Conservation (phyloP, 2,329 filamentous ascomycete species). For the Conoideocrella luteorostrata region DNA sequence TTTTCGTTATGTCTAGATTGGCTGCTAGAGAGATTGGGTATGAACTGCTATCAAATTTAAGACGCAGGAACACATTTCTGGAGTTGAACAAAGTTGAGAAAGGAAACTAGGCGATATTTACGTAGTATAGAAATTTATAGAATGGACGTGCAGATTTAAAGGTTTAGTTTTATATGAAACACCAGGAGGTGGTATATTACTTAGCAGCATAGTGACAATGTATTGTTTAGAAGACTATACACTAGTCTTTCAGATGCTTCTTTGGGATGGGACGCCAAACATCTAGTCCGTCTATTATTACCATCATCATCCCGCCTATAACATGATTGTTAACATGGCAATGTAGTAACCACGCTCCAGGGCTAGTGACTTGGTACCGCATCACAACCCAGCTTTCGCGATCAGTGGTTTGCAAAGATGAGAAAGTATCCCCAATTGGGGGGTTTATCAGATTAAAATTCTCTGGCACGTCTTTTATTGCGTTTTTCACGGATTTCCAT, state of each 20-base stretch:
- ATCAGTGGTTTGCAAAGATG: conserved; percentile 15
- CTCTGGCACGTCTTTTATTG: conserved; percentile 36
- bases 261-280: conserved; percentile 34
- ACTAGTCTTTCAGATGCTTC: conserved; percentile 32
- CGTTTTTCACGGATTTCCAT: conserved; percentile 48
- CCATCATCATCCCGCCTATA: conserved; percentile 48
- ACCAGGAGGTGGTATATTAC: too few relatives aligned
- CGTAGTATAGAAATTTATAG: too few relatives aligned
- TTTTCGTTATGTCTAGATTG: too few relatives aligned
- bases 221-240: too few relatives aligned
- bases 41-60: too few relatives aligned
- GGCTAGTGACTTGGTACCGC: conserved; percentile 45
- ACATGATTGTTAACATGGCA: conserved; percentile 51
- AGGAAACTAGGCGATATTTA: too few relatives aligned
- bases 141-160: too few relatives aligned
- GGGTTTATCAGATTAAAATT: conserved; percentile 53
- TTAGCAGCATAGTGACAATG: too few relatives aligned
- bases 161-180: too few relatives aligned
- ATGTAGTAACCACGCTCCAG: conserved; percentile 49
- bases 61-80: too few relatives aligned
- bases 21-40: too few relatives aligned
- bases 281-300: conserved; percentile 42
- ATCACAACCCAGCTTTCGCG: conserved; percentile 38
- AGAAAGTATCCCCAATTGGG: conserved; percentile 41
- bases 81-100: too few relatives aligned